phyloP scores from a whole-genome alignment of 805 yeast genomes.

The Candida schatavii region DNA sequence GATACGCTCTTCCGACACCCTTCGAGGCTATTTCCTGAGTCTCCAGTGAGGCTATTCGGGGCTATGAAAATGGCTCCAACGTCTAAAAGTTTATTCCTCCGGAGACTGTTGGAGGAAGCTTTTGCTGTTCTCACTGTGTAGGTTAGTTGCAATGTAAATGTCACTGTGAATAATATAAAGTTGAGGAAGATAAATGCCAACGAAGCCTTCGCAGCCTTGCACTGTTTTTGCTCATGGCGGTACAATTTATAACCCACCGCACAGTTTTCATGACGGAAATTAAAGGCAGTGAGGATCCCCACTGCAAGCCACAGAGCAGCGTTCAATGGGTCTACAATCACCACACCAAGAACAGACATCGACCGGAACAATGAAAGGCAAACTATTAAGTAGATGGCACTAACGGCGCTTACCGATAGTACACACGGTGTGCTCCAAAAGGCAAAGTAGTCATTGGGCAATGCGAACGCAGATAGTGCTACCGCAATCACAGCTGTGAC shows the following conservation, averaged over 20 bases:
- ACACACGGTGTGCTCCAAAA: neutral
- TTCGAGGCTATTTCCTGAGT: too few species aligned
- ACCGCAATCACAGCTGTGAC: neutral
- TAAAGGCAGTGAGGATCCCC: neutral
- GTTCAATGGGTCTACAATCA: neutral
- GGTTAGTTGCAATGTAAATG: neutral
- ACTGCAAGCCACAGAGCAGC: neutral
- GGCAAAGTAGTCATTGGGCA: neutral
- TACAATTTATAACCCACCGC: neutral
- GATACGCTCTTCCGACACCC: too few species aligned
- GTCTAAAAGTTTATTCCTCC: too few species aligned
- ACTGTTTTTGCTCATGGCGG: neutral
- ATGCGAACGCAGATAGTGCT: neutral
- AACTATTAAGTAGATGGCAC: neutral
- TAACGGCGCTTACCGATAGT: neutral
- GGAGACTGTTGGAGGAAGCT: too few species aligned
- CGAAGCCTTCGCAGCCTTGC: neutral
- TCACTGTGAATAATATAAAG: too few species aligned
- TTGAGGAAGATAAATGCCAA: neutral
- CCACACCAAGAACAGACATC: neutral
- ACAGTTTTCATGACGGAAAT: neutral
- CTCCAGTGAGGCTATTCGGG: too few species aligned
- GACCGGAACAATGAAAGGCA: neutral
- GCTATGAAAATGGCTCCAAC: too few species aligned
- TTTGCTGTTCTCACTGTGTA: neutral